Evolutionary conservation across 1,139 yeast species (phyloP), one percentile per base, ranked within the genome.

Genomic region (Pichia inconspicua): DNA sequence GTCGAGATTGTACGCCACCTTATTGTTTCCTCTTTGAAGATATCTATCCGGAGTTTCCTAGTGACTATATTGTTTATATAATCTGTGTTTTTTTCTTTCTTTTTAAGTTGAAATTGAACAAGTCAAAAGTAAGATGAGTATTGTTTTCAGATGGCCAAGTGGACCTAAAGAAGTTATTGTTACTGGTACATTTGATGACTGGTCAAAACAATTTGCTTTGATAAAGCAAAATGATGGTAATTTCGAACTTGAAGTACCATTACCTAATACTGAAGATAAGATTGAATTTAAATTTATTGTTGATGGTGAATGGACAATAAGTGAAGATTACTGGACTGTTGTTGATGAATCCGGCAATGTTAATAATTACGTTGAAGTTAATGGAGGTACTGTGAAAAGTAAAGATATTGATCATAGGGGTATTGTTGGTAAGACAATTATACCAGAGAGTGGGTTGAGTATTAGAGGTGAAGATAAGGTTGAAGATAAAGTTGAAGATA

Each of bases 171-270:
- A 78, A 43, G 92, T 85, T 48, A 70, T 78, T 53, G 80, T 85
- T 51, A 83, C 92, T 30, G 95, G 95, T 53, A 74, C 82, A 44
- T 84, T 85, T 65, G 92, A 84, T 64, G 69, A 80, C 58, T 85
- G 95, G 95, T 63, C 76, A 41, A 75, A 82, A 55, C 65, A 79
- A 1, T 69, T 76, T 49, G 78, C 77, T 38, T 70, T 84, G 54
- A 78, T 80, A 43, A 77, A 82, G 61, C 77, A 76, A 54, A 64
- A 77, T 3, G 76, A 74, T 55, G 89, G 87, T 10, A 71, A 77
- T 6, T 83, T 81, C 57, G 76, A 75, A 51, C 63, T 82, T 49
- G 73, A 80, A 3, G 73, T 82, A 55, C 90, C 80, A 47, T 72
- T 74, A 51, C 62, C 59, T 44, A 56, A 58, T n/a, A 59, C 62